Conservation (phyloP, 441 rosid species). For the Flueggea neowawraea region DNA sequence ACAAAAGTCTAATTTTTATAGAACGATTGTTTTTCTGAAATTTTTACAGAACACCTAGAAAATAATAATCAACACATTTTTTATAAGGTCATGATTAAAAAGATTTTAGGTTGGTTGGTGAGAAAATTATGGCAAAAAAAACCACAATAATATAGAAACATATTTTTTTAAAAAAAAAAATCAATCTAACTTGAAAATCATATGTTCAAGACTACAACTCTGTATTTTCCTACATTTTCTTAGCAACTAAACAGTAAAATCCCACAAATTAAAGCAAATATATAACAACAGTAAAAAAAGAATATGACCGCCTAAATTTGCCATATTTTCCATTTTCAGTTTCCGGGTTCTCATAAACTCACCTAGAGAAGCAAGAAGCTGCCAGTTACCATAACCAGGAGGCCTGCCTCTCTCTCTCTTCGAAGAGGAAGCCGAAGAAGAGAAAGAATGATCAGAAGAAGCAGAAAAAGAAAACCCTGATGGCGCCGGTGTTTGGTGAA, state of each 20-base stretch:
- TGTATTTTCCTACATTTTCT: conserved; percentile 23
- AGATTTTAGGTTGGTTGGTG: conserved; percentile 3
- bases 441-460: conserved; percentile 18
- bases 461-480: conserved; percentile 37
- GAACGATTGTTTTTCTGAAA: too few relatives aligned
- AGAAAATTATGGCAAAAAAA: conserved; percentile 1
- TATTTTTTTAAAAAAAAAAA: background rate
- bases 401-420: conserved; percentile 37
- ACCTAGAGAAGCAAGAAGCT: conserved; percentile 56
- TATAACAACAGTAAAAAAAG: background rate
- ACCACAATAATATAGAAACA: background rate
- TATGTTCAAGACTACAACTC: background rate
- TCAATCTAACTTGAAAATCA: background rate
- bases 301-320: background rate
- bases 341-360: conserved; percentile 1
- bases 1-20: too few relatives aligned
- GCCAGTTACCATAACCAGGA: conserved; percentile 46
- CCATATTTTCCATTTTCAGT: background rate
- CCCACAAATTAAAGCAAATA: background rate
- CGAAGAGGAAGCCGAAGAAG: conserved; percentile 12
- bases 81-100: background rate
- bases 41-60: background rate
- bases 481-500: conserved; percentile 10
- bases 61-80: background rate
- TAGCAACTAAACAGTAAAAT: conserved; percentile 21